Base-by-base conservation (phyloP, 2,329 filamentous ascomycete genomes). In the Trichophyton simii region DNA sequence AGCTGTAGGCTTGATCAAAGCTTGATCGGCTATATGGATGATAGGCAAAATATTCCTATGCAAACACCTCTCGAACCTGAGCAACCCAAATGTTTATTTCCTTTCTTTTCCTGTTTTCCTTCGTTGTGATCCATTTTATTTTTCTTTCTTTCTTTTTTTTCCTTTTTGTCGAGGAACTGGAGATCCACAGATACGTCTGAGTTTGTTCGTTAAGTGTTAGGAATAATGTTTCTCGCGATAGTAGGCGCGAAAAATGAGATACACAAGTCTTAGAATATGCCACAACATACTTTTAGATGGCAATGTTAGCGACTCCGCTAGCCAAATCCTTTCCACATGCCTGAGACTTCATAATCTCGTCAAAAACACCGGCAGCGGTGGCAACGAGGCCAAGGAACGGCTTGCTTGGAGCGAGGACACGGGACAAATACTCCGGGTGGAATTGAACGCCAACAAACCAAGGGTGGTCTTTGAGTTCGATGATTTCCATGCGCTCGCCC, bases 381-480 rank as follows among this genome's bases (percentile, higher is more conserved):
- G 91, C 90, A 55, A 96, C 82, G 72, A 96, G 91, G 55, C 91
- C 91, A 22, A 96, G 80, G 75, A 89, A 94, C 0, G 88, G 85
- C 71, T 84, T 84, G 69, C 83, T 87, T 0, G 89, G 89, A 58
- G 83, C 78, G 64, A 95, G 76, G 1, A 94, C 90, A 59, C 87
- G 82, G 67, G 82, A 87, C 58, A 89, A 79, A 71, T 92, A 95
- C 74, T 96, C 91, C 1, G 91, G 90, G 72, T 96, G 91, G 73
- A 87, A 92, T 74, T 96, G 91, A 7, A 94, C 87, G 64, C 87
- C 87, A 18, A 95, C 88, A 67, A 86, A 95, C 80, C 83, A 95
- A 0, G 87, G 88, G 72, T 95, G 90, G 65, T 92, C 85, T 71
- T 86, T 85, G 64, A 95, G 76, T 75, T 95, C 90, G 41, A 95